phyloP scores from a whole-genome alignment of 1,284 basidiomycete species.

The Fomitopsis betulina region DNA sequence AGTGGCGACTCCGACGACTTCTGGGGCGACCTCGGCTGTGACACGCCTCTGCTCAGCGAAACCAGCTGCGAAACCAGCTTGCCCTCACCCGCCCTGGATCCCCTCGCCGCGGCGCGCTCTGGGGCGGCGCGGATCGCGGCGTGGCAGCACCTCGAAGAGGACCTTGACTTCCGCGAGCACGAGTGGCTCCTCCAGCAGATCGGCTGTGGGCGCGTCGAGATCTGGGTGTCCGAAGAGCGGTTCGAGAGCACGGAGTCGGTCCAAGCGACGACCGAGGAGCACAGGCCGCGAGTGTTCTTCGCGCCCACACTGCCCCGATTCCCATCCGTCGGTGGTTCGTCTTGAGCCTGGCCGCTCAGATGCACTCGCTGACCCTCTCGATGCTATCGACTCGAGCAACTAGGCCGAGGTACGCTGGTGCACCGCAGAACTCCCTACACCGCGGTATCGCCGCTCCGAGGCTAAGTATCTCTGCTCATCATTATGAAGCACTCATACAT shows the following conservation, averaged over 20 bases:
- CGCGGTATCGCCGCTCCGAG: too few species aligned
- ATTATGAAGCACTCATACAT: too few species aligned
- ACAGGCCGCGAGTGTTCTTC: slow-evolving; percentile 3
- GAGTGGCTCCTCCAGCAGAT: slow-evolving; percentile 8
- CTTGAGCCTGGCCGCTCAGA: neutral
- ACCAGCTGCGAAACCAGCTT: neutral
- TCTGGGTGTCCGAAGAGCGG: slow-evolving; percentile 6
- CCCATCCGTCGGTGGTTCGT: neutral
- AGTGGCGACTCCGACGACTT: neutral
- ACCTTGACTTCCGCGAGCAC: slow-evolving; percentile 8
- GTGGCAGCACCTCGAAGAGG: slow-evolving; percentile 7
- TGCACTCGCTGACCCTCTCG: too few species aligned
- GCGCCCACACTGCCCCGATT: neutral
- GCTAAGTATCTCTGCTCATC: too few species aligned
- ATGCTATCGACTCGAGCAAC: too few species aligned
- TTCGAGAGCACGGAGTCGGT: neutral
- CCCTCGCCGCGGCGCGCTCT: neutral
- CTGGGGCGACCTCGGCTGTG: neutral
- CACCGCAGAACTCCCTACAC: too few species aligned
- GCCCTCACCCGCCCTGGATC: neutral
- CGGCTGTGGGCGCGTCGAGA: slow-evolving; percentile 7
- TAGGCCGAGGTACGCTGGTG: too few species aligned
- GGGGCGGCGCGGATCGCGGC: neutral
- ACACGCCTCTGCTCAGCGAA: neutral
- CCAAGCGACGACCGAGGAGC: neutral